phyloP scores from a whole-genome alignment of 257 asterid genomes.

The Ballota nigra region DNA sequence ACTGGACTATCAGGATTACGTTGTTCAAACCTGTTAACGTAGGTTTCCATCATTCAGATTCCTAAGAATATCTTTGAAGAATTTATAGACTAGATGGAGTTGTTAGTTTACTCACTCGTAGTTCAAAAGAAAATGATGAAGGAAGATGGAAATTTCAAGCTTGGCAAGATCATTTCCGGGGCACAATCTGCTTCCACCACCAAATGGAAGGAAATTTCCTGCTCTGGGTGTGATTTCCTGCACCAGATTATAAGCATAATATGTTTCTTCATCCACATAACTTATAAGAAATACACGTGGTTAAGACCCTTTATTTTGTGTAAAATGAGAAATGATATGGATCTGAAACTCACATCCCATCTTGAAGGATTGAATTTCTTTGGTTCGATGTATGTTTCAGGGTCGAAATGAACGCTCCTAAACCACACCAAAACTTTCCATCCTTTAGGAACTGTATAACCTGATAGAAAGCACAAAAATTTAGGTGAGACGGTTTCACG shows the following conservation, averaged over 20 bases:
- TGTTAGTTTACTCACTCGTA: slow-evolving; percentile 50
- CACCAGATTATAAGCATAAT: not conserved
- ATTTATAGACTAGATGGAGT: not conserved
- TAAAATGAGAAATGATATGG: not conserved
- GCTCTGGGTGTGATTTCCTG: slow-evolving; percentile 64
- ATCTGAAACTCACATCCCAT: slow-evolving; percentile 74
- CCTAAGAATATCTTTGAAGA: not conserved
- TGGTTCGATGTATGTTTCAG: slow-evolving; percentile 59
- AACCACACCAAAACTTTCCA: slow-evolving; percentile 91
- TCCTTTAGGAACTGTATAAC: slow-evolving; percentile 76
- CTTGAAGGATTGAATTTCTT: slow-evolving; percentile 75
- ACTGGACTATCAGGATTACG: slow-evolving; percentile 45
- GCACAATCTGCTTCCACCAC: slow-evolving; percentile 81
- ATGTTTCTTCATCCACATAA: not conserved
- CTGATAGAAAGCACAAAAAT: slow-evolving; percentile 21
- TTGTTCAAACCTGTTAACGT: slow-evolving; percentile 50
- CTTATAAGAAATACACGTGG: too few species aligned
- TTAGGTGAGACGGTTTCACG: not conserved
- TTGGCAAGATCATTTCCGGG: slow-evolving; percentile 95
- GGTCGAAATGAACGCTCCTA: slow-evolving; percentile 64
- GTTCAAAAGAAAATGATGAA: slow-evolving; percentile 68
- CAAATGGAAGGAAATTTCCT: slow-evolving; percentile 77
- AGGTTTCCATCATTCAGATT: not conserved
- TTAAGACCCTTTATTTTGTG: too few species aligned
- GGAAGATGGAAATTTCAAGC: slow-evolving; percentile 74